Percentiles rank a stretch among this genome's conserved stretches.
phyloP scores from a whole-genome alignment of 768 basidiomycete genomes.

The Naganishia randhawae region DNA sequence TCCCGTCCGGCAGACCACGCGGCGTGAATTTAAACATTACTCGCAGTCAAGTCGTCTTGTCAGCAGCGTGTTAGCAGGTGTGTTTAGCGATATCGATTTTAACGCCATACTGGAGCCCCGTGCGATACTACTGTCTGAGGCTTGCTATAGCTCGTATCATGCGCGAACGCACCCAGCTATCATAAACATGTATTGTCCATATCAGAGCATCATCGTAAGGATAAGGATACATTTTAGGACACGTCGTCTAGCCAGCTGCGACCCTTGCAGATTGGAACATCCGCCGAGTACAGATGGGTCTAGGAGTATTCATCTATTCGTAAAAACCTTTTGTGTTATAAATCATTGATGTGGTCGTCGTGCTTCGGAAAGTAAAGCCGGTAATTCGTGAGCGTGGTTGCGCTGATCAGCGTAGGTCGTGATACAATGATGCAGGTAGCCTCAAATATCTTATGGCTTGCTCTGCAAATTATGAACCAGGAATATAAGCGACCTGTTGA shows the following conservation, averaged over 20 bases:
- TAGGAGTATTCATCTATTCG: constrained; percentile 21
- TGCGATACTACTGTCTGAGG: too few relatives aligned
- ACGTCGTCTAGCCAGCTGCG: constrained; percentile 1
- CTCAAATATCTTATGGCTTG: constrained; percentile 22
- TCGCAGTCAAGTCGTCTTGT: too few relatives aligned
- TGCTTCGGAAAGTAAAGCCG: constrained; percentile 9
- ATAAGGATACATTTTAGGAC: not conserved
- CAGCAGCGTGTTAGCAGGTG: too few relatives aligned
- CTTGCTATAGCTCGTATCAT: not conserved
- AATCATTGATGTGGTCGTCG: constrained; percentile 17
- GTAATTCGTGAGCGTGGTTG: constrained; percentile 19
- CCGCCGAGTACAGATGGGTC: not conserved
- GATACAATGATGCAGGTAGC: constrained; percentile 6
- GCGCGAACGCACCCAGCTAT: not conserved
- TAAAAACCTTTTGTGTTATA: constrained; percentile 11
- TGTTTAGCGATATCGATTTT: too few relatives aligned
- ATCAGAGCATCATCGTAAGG: constrained; percentile 8
- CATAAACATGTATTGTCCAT: constrained; percentile 21
- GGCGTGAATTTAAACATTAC: too few relatives aligned
- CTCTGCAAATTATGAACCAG: constrained; percentile 12
- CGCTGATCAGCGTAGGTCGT: not conserved
- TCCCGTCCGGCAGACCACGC: too few relatives aligned
- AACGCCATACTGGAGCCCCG: too few relatives aligned
- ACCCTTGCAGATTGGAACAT: constrained; percentile 3
- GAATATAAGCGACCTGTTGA: not conserved